Conservation (phyloP, 306 rosid species). For the Abrus pulchellus region DNA sequence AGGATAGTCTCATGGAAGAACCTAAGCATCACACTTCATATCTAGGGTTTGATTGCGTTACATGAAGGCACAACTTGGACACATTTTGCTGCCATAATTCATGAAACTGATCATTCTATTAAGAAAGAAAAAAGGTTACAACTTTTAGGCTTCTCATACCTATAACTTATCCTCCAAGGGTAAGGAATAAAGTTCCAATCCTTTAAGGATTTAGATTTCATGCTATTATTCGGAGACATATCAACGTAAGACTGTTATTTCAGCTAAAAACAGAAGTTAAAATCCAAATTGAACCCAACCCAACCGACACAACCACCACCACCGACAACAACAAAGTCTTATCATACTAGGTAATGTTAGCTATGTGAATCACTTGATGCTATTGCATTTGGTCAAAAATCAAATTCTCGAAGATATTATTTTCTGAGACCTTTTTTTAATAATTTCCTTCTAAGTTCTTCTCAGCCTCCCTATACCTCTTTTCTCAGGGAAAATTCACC, state of each 20-base stretch:
- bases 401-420: too few species aligned
- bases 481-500: too few species aligned
- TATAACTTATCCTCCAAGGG: conserved; percentile 25
- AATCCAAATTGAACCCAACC: neutral
- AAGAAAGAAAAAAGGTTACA: neutral
- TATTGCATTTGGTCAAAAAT: too few species aligned
- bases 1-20: conserved; percentile 17
- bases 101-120: conserved; percentile 7
- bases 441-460: too few species aligned
- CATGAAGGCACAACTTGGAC: conserved; percentile 11
- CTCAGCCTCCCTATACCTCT: too few species aligned
- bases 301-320: too few species aligned
- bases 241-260: conserved; percentile 28
- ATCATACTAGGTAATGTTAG: too few species aligned
- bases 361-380: too few species aligned
- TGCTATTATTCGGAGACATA: conserved; percentile 23
- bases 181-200: conserved; percentile 33
- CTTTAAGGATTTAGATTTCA: conserved; percentile 8
- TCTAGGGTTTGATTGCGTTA: conserved; percentile 19
- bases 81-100: conserved; percentile 35
- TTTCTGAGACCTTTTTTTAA: too few species aligned
- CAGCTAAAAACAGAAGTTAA: conserved; percentile 28
- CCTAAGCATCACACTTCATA: conserved; percentile 26
- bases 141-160: conserved; percentile 30
- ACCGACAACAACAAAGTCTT: too few species aligned